These are phyloP conservation scores for Sanghuangporus weigelae DNA, from an alignment of 1,284 basidiomycete genomes.

Conservation along the genomic window DNA sequence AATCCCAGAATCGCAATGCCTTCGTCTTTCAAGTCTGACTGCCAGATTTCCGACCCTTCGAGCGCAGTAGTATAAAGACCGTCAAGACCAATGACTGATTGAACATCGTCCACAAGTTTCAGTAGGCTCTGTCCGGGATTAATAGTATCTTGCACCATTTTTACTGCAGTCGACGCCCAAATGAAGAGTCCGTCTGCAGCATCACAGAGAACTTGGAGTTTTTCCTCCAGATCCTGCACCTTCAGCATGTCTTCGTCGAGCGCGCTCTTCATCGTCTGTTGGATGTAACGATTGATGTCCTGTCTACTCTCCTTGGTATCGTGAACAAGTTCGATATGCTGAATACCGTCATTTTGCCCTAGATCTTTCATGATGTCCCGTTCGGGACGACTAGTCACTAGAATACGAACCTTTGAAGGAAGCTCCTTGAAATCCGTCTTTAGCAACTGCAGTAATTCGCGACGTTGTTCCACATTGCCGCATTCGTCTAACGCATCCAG, in stretches of 20 bases:
- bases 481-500: slow-evolving; percentile 2
- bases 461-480: neutral
- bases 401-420: neutral
- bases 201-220: neutral
- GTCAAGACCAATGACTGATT: neutral
- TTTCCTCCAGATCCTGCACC: neutral
- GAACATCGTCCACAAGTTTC: neutral
- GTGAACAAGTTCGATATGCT: neutral
- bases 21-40: neutral
- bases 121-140: too few relatives aligned
- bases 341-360: neutral
- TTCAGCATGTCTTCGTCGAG: neutral
- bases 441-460: neutral
- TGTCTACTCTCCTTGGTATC: neutral
- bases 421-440: neutral
- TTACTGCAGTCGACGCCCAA: neutral
- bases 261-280: neutral
- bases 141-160: neutral
- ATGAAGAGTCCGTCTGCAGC: neutral
- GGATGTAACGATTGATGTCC: neutral
- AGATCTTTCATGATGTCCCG: neutral
- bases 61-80: neutral
- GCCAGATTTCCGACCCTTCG: neutral
- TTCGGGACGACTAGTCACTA: neutral
- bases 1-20: neutral